Base-by-base conservation (phyloP, 495 filamentous ascomycete genomes). In the Penicillium dipodomyicola region DNA sequence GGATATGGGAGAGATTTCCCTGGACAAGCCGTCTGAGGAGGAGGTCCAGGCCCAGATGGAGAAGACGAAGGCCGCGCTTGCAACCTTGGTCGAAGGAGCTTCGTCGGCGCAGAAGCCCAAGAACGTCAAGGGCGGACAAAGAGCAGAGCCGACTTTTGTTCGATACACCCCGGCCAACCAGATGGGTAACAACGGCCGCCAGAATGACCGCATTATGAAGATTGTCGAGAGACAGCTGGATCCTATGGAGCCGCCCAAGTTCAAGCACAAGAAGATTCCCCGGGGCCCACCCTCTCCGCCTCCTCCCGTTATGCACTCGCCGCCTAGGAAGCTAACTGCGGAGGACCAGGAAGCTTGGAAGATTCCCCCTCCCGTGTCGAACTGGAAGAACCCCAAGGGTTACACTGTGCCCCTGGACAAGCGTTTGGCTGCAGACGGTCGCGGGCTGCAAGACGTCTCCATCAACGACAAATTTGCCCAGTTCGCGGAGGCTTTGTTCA, bases 391-490 rank as follows among this genome's bases (percentile, higher is more conserved):
- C 65, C 90, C 93, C 0, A 97, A 96, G 75, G 94, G 94, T 66
- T 99, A 96, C 64, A 99, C 94, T 0, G 91, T 99, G 3, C 91
- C 94, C 4, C 75, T 99, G 22, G 95, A 97, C 67, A 99, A 97
- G 77, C 88, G 94, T 68, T 75, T 99, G 59, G 94, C 94, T n/a
- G 92, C 94, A 2, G 92, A 97, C 74, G 94, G 94, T 2, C 84
- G 95, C 64, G 90, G 90, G 8, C 73, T 97, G 62, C 90, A 96
- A 69, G 94, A 99, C 73, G 89, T 96, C 33, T 87, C 91, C 22
- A 97, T 99, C 68, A 99, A 97, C 73, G 94, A 99, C 77, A 99
- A 97, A 65, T 97, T 97, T 66, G 92, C 94, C 19, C 89, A 94
- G 69, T 96, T 99, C 70, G 87, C 91, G 0, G 94, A 99, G 76